Evolutionary conservation across 495 filamentous ascomycete species (phyloP).

Genomic region (Symbiotaphrina buchneri): DNA sequence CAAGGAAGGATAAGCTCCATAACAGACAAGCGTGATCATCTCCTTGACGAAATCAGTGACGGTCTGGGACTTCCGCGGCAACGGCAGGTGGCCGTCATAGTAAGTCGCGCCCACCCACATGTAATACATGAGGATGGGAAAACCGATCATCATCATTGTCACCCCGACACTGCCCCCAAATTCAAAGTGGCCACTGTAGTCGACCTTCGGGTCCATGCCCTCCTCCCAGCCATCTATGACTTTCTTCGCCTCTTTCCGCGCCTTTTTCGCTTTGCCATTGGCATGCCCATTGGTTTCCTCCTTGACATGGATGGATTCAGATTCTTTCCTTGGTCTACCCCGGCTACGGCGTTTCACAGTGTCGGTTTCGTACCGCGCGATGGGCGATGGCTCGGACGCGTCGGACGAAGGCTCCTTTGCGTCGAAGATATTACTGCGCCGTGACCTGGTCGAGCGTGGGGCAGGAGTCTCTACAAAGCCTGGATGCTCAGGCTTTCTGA

Average conservation of each 20-base stretch:
- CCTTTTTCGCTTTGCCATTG: conserved; percentile 4
- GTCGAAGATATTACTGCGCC: conserved; percentile 9
- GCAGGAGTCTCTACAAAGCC: conserved; percentile 20
- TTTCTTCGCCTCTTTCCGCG: conserved; percentile 2
- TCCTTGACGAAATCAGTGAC: conserved; percentile 42
- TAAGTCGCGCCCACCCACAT: conserved; percentile 95
- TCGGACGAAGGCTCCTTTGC: conserved; percentile 4
- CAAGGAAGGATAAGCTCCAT: conserved; percentile 54
- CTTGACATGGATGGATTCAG: conserved; percentile 2
- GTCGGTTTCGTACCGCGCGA: conserved; percentile 2
- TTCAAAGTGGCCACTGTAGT: conserved; percentile 63
- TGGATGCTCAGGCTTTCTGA: conserved; percentile 15
- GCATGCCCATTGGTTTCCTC: conserved; percentile 3
- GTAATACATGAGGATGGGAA: conserved; percentile 90
- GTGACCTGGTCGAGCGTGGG: conserved; percentile 2
- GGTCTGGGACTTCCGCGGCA: conserved; percentile 38
- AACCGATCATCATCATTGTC: conserved; percentile 68
- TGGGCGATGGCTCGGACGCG: background rate
- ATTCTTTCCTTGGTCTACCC: conserved; percentile 6
- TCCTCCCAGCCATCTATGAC: conserved; percentile 43
- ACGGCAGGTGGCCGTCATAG: conserved; percentile 66
- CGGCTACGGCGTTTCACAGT: conserved; percentile 1
- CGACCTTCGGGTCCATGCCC: conserved; percentile 52
- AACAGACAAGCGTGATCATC: conserved; percentile 45
- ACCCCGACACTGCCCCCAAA: conserved; percentile 73